Conservation (phyloP, 1,139 yeast genomes). For the Geotrichum macrosporum region DNA sequence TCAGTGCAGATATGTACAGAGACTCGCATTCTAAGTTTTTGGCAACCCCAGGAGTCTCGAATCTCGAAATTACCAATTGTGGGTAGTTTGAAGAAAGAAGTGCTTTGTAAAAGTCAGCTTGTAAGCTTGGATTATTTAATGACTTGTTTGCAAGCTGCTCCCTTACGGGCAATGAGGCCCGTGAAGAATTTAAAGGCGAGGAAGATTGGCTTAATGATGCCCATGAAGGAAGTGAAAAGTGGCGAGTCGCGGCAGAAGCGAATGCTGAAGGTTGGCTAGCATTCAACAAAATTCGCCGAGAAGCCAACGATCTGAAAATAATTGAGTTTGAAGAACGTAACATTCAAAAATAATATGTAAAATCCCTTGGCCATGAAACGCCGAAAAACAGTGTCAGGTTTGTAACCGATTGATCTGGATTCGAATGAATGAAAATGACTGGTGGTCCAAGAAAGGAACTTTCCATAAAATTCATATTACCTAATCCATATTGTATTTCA, state of each 20-base stretch:
- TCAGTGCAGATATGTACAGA: slow-evolving; percentile 74
- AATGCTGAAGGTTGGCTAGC: not conserved
- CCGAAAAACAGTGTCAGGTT: no score
- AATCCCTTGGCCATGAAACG: no score
- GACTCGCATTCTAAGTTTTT: slow-evolving; percentile 70
- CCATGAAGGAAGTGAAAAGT: slow-evolving; percentile 15
- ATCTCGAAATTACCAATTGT: slow-evolving; percentile 85
- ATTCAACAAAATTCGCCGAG: not conserved
- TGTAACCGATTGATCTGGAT: no score
- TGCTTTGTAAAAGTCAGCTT: slow-evolving; percentile 74
- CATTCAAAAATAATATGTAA: no score
- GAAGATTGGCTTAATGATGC: slow-evolving; percentile 7
- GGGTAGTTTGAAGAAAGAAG: slow-evolving; percentile 79
- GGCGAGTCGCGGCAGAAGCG: slow-evolving; percentile 2
- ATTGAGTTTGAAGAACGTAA: not conserved
- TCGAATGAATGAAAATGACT: no score
- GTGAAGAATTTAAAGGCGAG: slow-evolving; percentile 3
- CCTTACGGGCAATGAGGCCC: slow-evolving; percentile 10
- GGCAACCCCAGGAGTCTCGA: slow-evolving; percentile 87
- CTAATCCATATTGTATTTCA: no score
- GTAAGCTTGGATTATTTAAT: slow-evolving; percentile 60
- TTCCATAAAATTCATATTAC: no score
- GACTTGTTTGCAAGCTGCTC: slow-evolving; percentile 82
- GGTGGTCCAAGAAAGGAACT: no score
- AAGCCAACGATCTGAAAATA: not conserved